Evolutionary conservation across 371 early-diverging fungal species (phyloP), one percentile per base, ranked within the genome.

Genomic region (Haplosporangium sp.): DNA sequence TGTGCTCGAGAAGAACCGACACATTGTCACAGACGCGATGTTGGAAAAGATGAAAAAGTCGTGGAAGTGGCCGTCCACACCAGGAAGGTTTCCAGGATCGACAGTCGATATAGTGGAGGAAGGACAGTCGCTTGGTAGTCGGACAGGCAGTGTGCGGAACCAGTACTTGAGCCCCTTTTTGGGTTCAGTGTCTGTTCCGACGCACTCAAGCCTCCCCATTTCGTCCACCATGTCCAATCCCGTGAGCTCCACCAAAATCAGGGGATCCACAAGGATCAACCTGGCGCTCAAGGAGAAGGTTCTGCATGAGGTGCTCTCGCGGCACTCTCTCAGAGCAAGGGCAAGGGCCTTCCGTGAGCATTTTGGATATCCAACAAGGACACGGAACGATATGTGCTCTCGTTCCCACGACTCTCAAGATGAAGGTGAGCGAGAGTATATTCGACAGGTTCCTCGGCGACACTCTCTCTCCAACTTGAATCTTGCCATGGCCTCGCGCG

Each of bases 1-100:
- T 16, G 84, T 92, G 11, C 86, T 95, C 59, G 93, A 93, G 70
- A 89, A 94, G 67, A 94, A 95, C 62, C 81, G 87, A 40, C 95
- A 95, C 64, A 84, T 95, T 14, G 80, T 95, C 47, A 90, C 91
- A n/a, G 86, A 87, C 64, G 90, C 90, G 68, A 74, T 91, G 73
- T 72, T 83, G 47, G 81, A 81, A 58, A 81, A 77, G 56, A 80
- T 81, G 73, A 71, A 74, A 46, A 70, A 75, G 46, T 72, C 81
- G 7, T 71, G 76, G 81, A 75, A 72, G 23, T 74, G 75, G 75
- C 75, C 76, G 0, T 81, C 74, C 53, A 60, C 84, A 50, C 64
- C 86, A 67, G 83, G 75, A 45, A 46, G 62, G 23, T 80, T 74
- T 50, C 81, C 74, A 6, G 74, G 81, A 53, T 80, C 75, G 12